Evolutionary conservation across 2,329 filamentous ascomycete species (phyloP).

Genomic region (Arthrobotrys musiformis): DNA sequence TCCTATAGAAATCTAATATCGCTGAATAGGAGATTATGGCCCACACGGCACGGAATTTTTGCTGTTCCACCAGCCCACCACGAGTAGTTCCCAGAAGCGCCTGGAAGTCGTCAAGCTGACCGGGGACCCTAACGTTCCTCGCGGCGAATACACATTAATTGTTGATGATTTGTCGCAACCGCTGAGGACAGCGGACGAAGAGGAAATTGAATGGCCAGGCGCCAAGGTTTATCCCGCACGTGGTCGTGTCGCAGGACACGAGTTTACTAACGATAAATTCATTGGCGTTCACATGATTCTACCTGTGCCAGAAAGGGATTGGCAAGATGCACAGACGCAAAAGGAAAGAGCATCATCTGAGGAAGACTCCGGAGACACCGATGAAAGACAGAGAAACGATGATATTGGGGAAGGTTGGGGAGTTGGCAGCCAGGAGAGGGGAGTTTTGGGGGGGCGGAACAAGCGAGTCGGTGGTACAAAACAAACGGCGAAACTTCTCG

Average conservation of each 20-base stretch:
- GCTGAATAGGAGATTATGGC: slow-evolving; percentile 73
- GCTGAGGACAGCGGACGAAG: slow-evolving; percentile 21
- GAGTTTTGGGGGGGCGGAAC: background rate
- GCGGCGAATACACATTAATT: slow-evolving; percentile 84
- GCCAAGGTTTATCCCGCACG: slow-evolving; percentile 38
- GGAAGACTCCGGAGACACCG: background rate
- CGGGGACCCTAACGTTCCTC: slow-evolving; percentile 87
- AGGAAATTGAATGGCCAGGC: slow-evolving; percentile 47
- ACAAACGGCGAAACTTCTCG: background rate
- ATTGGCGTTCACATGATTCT: slow-evolving; percentile 35
- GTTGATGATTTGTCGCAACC: slow-evolving; percentile 73
- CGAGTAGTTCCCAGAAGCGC: slow-evolving; percentile 66
- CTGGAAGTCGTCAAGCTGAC: slow-evolving; percentile 90
- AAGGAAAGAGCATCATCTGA: background rate
- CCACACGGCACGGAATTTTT: slow-evolving; percentile 90
- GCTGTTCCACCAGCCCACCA: slow-evolving; percentile 78
- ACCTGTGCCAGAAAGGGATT: slow-evolving; percentile 34
- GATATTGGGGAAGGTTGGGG: slow-evolving; percentile 36
- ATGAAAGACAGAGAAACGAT: slow-evolving; percentile 3
- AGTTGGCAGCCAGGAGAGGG: slow-evolving; percentile 29
- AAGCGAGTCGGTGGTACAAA: background rate
- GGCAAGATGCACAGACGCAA: slow-evolving; percentile 5
- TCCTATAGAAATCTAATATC: background rate
- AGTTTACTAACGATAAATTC: slow-evolving; percentile 23
- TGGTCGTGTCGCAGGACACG: slow-evolving; percentile 19